phyloP scores from a whole-genome alignment of 2,329 filamentous ascomycete species.

The Sclerotinia subarctica region DNA sequence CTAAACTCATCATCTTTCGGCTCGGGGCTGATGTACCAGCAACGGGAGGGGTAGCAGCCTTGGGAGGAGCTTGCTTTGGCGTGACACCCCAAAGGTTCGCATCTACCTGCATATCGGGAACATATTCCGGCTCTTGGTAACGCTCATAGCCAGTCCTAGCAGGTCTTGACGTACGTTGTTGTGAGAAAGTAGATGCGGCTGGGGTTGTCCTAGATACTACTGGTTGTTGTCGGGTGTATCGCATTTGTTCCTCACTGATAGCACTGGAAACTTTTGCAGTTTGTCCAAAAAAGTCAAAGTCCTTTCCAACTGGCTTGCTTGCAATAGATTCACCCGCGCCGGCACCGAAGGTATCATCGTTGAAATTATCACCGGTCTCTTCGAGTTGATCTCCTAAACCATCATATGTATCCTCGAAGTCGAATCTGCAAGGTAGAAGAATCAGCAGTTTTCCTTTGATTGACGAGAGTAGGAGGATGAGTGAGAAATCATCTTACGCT shows the following conservation, averaged over 20 bases:
- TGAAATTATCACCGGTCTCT: constrained; percentile 90
- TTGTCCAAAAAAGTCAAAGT: constrained; percentile 95
- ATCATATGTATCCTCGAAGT: constrained; percentile 98
- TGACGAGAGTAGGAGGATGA: background rate
- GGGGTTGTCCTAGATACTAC: constrained; percentile 47
- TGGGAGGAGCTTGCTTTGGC: constrained; percentile 46
- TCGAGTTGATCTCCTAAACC: constrained; percentile 87
- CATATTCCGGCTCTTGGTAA: constrained; percentile 78
- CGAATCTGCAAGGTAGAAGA: constrained; percentile 49
- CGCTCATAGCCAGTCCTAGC: constrained; percentile 84
- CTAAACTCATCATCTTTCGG: constrained; percentile 88
- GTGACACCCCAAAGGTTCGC: constrained; percentile 87
- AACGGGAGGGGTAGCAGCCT: constrained; percentile 30
- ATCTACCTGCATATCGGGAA: constrained; percentile 88
- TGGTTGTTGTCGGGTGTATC: constrained; percentile 73
- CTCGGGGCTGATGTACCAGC: constrained; percentile 39
- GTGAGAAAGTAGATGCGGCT: constrained; percentile 41
- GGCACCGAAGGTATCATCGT: constrained; percentile 87
- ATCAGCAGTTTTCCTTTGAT: background rate
- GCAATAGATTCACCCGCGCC: constrained; percentile 44
- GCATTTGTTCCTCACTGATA: constrained; percentile 86
- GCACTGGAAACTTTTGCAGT: constrained; percentile 83
- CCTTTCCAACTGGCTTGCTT: constrained; percentile 67
- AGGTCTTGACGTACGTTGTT: constrained; percentile 51
- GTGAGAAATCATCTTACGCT: constrained; percentile 34